phyloP scores from a whole-genome alignment of 148 eudicot species.

The Rhododendron kiyosumense region DNA sequence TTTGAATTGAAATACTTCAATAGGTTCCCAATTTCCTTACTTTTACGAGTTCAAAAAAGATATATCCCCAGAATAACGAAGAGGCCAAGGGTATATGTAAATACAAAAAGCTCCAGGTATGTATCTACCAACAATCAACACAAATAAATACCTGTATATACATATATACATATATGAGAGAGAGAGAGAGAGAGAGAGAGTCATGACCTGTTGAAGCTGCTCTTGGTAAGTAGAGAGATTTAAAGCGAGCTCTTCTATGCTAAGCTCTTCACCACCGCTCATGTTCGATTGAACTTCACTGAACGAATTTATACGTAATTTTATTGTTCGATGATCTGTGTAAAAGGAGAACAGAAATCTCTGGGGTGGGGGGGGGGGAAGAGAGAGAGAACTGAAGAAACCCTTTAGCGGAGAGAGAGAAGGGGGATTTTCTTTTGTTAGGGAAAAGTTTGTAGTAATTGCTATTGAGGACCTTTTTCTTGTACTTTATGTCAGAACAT shows the following conservation, averaged over 20 bases:
- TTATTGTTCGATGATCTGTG: neutral
- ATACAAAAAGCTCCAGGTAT: neutral
- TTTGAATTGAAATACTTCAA: neutral
- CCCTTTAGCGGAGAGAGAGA: neutral
- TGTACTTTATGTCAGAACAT: too few species aligned
- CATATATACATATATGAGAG: neutral
- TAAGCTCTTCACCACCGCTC: constrained; percentile 62
- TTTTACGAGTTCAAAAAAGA: neutral
- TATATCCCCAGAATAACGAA: neutral
- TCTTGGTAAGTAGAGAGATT: constrained; percentile 80
- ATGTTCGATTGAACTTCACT: neutral
- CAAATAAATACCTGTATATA: neutral
- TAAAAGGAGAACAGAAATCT: neutral
- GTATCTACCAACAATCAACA: neutral
- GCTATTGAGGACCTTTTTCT: neutral
- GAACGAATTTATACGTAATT: neutral
- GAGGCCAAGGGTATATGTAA: neutral
- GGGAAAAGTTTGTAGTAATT: neutral
- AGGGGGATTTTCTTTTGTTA: neutral
- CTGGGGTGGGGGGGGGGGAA: neutral
- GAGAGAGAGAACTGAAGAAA: neutral
- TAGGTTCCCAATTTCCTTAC: neutral
- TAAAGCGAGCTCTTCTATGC: constrained; percentile 71
- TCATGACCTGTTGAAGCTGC: constrained; percentile 75
- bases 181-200: neutral